These are phyloP conservation scores for Kluyveromyces aestuarii DNA, from an alignment of 805 yeast species.

Conservation along the genomic window DNA sequence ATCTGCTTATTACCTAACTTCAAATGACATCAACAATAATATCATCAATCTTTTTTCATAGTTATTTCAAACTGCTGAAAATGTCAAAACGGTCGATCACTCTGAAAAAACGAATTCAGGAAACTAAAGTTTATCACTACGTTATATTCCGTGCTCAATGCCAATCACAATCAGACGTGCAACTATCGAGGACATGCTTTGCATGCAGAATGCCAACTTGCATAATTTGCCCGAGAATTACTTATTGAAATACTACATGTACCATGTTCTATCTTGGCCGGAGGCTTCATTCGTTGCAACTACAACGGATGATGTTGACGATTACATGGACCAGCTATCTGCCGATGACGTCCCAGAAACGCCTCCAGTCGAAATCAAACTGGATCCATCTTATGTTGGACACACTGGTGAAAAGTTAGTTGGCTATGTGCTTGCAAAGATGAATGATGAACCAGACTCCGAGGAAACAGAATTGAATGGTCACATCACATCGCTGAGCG, in stretches of 20 bases:
- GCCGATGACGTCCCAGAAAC: conserved; percentile 13
- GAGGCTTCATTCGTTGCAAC: conserved; percentile 95
- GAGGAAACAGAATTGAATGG: conserved; percentile 76
- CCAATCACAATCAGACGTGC: conserved; percentile 87
- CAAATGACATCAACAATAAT: too few relatives aligned
- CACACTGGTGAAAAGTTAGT: conserved; percentile 69
- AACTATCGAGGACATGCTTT: conserved; percentile 75
- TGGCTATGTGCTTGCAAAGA: conserved; percentile 93
- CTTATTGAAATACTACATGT: conserved; percentile 83
- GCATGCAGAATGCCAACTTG: conserved; percentile 92
- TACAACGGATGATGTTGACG: conserved; percentile 45
- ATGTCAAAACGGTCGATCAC: too few relatives aligned
- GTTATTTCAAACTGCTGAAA: too few relatives aligned
- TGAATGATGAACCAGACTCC: conserved; percentile 88
- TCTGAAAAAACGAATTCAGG: neutral
- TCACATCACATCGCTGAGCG: conserved; percentile 88
- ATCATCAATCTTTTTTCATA: too few relatives aligned
- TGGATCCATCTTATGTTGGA: conserved; percentile 54
- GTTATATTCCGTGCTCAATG: conserved; percentile 31
- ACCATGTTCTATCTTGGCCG: conserved; percentile 94
- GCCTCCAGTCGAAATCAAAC: conserved; percentile 30
- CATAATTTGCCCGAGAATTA: conserved; percentile 93
- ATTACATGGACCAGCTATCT: conserved; percentile 10
- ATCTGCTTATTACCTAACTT: neutral
- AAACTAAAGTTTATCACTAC: neutral